Evolutionary conservation across 2,329 filamentous ascomycete species (phyloP).

Genomic region (Lachnellula suecica): DNA sequence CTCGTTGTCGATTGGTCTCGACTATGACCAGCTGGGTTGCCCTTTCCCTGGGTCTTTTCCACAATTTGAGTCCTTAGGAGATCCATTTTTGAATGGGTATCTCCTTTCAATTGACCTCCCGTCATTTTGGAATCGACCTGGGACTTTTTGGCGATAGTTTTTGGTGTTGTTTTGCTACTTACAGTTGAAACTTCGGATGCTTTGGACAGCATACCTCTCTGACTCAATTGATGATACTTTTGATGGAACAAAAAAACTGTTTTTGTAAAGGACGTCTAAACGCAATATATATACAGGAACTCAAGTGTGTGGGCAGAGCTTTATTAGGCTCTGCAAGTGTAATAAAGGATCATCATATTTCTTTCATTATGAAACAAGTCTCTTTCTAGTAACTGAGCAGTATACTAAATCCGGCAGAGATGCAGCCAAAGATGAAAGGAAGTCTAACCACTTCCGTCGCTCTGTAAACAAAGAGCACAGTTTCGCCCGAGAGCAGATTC

Average conservation of each 20-base stretch:
- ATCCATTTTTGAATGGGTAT: background rate
- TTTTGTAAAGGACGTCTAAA: background rate
- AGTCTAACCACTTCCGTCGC: no score
- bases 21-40: no score
- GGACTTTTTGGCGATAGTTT: background rate
- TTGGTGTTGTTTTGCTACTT: background rate
- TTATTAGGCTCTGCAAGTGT: background rate
- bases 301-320: background rate
- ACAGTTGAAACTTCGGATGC: background rate
- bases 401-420: no score
- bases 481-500: no score
- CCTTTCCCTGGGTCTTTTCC: no score
- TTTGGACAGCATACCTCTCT: background rate
- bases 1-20: background rate
- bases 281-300: background rate
- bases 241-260: no score
- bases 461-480: no score
- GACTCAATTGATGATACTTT: no score
- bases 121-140: background rate
- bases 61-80: no score
- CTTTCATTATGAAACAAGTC: background rate
- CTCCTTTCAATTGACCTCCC: background rate
- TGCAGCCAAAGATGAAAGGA: no score
- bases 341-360: background rate
- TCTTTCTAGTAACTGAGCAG: no score